Base-by-base conservation (phyloP, 2,329 filamentous ascomycete species). In the Neonectria ditissima region DNA sequence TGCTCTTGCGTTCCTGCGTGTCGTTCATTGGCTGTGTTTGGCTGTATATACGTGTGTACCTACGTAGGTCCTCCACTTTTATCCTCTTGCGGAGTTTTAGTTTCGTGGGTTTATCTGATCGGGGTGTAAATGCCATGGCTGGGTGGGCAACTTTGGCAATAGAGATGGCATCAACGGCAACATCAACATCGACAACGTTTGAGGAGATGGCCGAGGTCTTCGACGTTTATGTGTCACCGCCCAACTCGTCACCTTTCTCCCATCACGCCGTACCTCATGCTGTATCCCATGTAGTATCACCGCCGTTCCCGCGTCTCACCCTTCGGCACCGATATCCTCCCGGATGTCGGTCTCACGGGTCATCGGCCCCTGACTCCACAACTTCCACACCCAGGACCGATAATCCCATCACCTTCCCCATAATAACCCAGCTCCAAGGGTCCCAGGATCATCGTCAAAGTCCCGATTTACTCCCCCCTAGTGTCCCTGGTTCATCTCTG, bases 301-400 rank as follows among this genome's bases (percentile, higher is more conserved):
- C 20, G 14, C 30, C 8, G 37, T 41, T 18, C 30, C 9, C 14
- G 7, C 8, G 4, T 26, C 13, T 39, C 34, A 26, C 22, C 26
- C 47, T 26, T 41, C 55, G 55, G 55, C 58, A 65, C 65, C 65
- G 62, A 67, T 28, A 65, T 54, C 65, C 65, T 47, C 51, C 34
- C 65, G 65, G 65, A 65, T 67, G 62, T 67, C 65, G 65, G 65
- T 55, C 32, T 34, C 34, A 30, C 62, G 62, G 65, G 34, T 28
- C 58, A 59, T 62, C 62, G 65, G 65, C 48, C 58, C 65, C 65
- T 53, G 41, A 43, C 45, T 55, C 58, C 57, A 55, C 59, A 47
- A 2, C n/a, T 58, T 51, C 57, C 51, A 61, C 51, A 26, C 20
- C 57, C n/a, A 59, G 44, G 18, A 34, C 47, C n/a, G n/a, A 13